Evolutionary conservation across 78 protist genomes (phyloP).

Genomic region (Dictyostelium capitatum): DNA sequence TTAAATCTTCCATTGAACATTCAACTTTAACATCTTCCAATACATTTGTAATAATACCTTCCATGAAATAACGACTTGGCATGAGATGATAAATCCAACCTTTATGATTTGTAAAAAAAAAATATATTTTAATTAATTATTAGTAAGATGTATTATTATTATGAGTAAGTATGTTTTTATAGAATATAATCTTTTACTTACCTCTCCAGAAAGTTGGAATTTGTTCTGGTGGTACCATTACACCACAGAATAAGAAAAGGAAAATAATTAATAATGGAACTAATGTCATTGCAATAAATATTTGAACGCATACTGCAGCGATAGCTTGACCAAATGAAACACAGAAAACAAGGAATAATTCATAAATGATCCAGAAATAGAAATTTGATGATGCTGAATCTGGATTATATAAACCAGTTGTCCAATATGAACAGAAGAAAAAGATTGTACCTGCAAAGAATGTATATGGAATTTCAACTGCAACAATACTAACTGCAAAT

Average conservation of each 20-base stretch:
- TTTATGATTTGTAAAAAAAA: too few relatives aligned
- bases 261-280: slow-evolving; percentile 26
- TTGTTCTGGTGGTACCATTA: neutral
- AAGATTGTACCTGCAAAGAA: too few relatives aligned
- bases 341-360: neutral
- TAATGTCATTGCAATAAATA: slow-evolving; percentile 9
- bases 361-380: too few relatives aligned
- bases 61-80: slow-evolving; percentile 52
- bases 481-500: too few relatives aligned
- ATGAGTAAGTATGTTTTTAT: too few relatives aligned
- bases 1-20: slow-evolving; percentile 16
- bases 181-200: too few relatives aligned
- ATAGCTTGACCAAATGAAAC: slow-evolving; percentile 64
- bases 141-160: too few relatives aligned
- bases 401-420: too few relatives aligned
- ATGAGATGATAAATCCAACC: slow-evolving; percentile 20
- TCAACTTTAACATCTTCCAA: neutral
- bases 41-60: slow-evolving; percentile 71
- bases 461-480: too few relatives aligned
- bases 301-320: slow-evolving; percentile 30
- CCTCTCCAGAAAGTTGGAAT: slow-evolving; percentile 56
- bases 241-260: slow-evolving; percentile 75
- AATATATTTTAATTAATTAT: too few relatives aligned
- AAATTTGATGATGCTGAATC: too few relatives aligned
- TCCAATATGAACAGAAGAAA: too few relatives aligned